Conservation (phyloP, 768 basidiomycete genomes). For the Mycena sanguinolenta region DNA sequence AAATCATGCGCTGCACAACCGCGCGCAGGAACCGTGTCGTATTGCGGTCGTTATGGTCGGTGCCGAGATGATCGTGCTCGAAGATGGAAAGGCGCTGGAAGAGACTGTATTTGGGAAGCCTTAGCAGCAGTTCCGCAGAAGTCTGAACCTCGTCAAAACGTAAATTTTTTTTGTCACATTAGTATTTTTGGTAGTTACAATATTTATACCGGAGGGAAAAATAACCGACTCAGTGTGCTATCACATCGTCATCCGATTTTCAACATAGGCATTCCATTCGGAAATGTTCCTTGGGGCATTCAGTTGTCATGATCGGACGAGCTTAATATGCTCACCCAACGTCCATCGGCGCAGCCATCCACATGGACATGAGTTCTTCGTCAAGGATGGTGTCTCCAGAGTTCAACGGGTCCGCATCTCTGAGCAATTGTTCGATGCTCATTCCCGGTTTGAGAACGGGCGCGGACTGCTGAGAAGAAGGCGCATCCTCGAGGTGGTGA, state of each 20-base stretch:
- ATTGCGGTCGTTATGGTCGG: conserved; percentile 25
- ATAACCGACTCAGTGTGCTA: background rate
- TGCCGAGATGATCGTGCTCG: conserved; percentile 27
- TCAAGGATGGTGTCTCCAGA: conserved; percentile 14
- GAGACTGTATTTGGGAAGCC: conserved; percentile 26
- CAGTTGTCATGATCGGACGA: background rate
- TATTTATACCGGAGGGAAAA: no score
- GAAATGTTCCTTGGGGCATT: no score
- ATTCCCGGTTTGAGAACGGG: conserved; percentile 1
- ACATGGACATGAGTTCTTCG: conserved; percentile 24
- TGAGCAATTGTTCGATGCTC: conserved; percentile 14
- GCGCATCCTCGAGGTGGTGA: background rate
- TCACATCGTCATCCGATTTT: background rate
- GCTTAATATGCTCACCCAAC: background rate
- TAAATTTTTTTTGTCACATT: background rate
- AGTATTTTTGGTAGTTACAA: no score
- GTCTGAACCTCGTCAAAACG: no score
- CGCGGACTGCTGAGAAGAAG: background rate
- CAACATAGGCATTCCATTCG: no score
- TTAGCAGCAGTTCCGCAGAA: no score
- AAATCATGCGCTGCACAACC: conserved; percentile 31
- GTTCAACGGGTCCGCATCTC: conserved; percentile 5
- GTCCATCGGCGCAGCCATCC: conserved; percentile 9
- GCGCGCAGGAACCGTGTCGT: conserved; percentile 21
- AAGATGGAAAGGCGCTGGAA: conserved; percentile 22